These are phyloP conservation scores for Limnomonas spitsbergensis DNA, from an alignment of 139 green algal genomes.

Conservation along the genomic window DNA sequence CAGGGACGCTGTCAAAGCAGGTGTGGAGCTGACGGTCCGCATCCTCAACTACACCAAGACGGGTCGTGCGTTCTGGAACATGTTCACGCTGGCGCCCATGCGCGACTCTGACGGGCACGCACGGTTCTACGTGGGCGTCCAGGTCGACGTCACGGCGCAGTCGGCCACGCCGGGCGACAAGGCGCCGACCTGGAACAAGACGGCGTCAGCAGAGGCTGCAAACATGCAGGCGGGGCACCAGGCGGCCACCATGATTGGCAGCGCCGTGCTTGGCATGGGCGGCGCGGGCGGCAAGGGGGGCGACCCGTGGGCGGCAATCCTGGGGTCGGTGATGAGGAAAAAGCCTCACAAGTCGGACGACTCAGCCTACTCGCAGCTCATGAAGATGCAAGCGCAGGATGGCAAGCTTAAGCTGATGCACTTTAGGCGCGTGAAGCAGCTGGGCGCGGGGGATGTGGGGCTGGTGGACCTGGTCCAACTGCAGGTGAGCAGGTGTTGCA, in stretches of 20 bases:
- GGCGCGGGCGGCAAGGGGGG: conserved; percentile 25
- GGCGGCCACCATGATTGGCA: conserved; percentile 46
- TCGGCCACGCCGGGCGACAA: conserved; percentile 16
- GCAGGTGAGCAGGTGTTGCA: conserved; percentile 21
- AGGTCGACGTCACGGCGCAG: conserved; percentile 36
- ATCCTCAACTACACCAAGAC: conserved; percentile 90
- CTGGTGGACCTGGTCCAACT: conserved; percentile 76
- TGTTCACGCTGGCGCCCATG: conserved; percentile 94
- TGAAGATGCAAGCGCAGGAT: conserved; percentile 46
- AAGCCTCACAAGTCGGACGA: conserved; percentile 61
- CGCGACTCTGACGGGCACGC: conserved; percentile 69
- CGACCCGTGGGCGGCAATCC: conserved; percentile 68
- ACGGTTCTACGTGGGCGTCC: conserved; percentile 90
- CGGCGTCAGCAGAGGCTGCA: conserved; percentile 27
- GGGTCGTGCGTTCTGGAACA: conserved; percentile 90
- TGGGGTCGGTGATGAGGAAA: conserved; percentile 31
- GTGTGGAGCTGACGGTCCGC: conserved; percentile 78
- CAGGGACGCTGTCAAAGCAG: conserved; percentile 66
- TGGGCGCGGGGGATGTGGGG: conserved; percentile 86
- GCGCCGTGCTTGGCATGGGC: conserved; percentile 55
- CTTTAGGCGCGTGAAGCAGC: conserved; percentile 84
- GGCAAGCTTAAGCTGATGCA: conserved; percentile 76
- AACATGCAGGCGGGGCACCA: conserved; percentile 27
- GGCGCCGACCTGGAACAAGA: conserved; percentile 30
- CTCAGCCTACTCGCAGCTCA: conserved; percentile 51